These are phyloP conservation scores for Linnemannia hyalina DNA, from an alignment of 192 early-diverging fungal genomes.

Conservation along the genomic window DNA sequence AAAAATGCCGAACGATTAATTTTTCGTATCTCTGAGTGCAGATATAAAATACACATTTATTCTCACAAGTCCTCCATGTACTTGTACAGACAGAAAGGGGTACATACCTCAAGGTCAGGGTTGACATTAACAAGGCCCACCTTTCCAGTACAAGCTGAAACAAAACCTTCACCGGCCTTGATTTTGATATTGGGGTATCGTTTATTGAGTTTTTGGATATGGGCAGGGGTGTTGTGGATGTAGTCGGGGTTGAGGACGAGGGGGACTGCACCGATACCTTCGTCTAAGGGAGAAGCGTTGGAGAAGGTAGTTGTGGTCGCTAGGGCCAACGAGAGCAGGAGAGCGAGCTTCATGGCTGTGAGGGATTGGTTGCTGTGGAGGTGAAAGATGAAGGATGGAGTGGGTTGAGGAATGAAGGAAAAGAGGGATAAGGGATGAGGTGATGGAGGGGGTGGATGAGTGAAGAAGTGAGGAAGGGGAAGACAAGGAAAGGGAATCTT, in stretches of 20 bases:
- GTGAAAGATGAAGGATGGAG: too few species aligned
- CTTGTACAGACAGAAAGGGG: background rate
- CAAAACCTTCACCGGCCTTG: background rate
- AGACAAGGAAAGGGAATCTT: too few species aligned
- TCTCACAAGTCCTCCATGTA: background rate
- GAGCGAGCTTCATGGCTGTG: background rate
- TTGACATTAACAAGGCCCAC: background rate
- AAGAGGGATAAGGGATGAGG: too few species aligned
- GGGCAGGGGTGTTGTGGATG: background rate
- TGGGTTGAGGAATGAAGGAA: too few species aligned
- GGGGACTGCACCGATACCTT: background rate
- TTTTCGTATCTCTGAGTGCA: background rate
- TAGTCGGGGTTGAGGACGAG: slow-evolving; percentile 4
- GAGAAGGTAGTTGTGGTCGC: background rate
- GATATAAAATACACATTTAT: background rate
- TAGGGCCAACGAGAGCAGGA: background rate
- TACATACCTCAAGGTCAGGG: slow-evolving; percentile 21
- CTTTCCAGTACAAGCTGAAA: background rate
- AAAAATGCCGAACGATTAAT: background rate
- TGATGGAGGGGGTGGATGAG: too few species aligned
- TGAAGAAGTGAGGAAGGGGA: too few species aligned
- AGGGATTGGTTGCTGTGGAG: too few species aligned
- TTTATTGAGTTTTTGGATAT: slow-evolving; percentile 17
- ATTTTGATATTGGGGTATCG: slow-evolving; percentile 4
- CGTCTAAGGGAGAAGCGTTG: background rate